Evolutionary conservation across 768 basidiomycete genomes (phyloP), one percentile per base, ranked within the genome.

Genomic region (Tylopilus felleus): DNA sequence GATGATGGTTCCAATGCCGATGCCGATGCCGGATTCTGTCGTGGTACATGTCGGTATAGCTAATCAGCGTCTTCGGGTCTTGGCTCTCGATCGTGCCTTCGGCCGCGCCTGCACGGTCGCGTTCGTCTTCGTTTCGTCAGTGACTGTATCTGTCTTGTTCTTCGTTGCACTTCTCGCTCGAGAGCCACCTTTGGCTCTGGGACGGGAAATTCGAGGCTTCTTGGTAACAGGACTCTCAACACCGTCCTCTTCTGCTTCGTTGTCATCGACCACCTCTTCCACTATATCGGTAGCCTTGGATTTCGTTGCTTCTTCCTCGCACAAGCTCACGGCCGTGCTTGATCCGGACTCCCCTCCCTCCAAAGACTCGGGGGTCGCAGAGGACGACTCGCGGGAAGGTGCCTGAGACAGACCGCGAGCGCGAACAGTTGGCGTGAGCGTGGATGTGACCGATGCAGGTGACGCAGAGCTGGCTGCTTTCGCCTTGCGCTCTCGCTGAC

Each of bases 311-410:
- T 61, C 68, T 46, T 68, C 70, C 5, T 59, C 69, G 31, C 59
- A 70, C 40, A 70, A 31, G 49, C 69, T 70, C 13, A 70, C 69
- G 13, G 70, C 70, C 6, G 70, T 70, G 50, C 69, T 70, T 8
- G 70, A 71, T 14, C 64, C 68, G 4, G 68, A 71, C 47, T 66
- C 66, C 2, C 46, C 59, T 10, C 58, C 67, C 17, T 59, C 67
- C 42, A 67, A 35, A 31, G 67, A 67, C 47, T 67, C 69, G 51
- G 68, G 54, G 38, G 57, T 56, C 23, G 53, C 61, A 6, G 64
- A 57, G 23, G 62, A 59, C 52, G 61, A 55, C 38, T 59, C 57
- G 2, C 68, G 63, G 28, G 67, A 69, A 0, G 61, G 45, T 16
- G 55, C 44, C 48, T 51, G 66, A 27, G 64, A 66, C 10, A 68